Evolutionary conservation across 257 asterid species (phyloP), one percentile per base, ranked within the genome.

Genomic region (Nicotiana tabacum): DNA sequence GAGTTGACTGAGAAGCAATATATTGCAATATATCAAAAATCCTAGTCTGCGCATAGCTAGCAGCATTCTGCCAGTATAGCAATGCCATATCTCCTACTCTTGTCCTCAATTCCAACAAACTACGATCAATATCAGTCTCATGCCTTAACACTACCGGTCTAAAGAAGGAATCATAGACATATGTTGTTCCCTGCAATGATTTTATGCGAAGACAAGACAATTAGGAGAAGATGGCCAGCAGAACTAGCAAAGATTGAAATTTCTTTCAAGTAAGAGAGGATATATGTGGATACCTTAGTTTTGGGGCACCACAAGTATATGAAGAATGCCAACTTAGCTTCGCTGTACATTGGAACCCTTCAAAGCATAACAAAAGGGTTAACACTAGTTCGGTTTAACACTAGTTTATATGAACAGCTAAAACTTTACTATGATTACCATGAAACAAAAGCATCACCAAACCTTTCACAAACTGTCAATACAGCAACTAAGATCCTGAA

Each of bases 301-400:
- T 82, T 86, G 55, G 93, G 92, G 83, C 85, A 85, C 96, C 96
- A 92, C 64, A 92, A 85, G 90, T 86, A 89, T 55, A 92, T 85
- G 68, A 89, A 79, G 2, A 91, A 78, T 64, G 90, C 94, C 84
- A 92, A 55, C 89, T 92, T 90, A 60, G 92, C 90, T 84, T 90
- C 96, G 56, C 87, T 86, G 68, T 92, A 90, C 39, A 92, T 68
- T 4, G 94, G 94, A 78, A 92, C 74, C 94, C 96, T 92, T 51
- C 84, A 81, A 66, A 53, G 72, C 30, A 82, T 18, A 53, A 24
- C 74, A 32, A 43, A 32, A 66, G 65, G 4, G n/a, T 30, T 18
- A 33, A n/a, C 29, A 16, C 16, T 21, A 10, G 58, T 7, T 39
- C 9, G 21, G 30, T 6, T 10, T 21, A 70, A 46, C 83, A 7